Evolutionary conservation across 352 stramenopile genomes (phyloP).

Genomic region (Pythium folliculosum): DNA sequence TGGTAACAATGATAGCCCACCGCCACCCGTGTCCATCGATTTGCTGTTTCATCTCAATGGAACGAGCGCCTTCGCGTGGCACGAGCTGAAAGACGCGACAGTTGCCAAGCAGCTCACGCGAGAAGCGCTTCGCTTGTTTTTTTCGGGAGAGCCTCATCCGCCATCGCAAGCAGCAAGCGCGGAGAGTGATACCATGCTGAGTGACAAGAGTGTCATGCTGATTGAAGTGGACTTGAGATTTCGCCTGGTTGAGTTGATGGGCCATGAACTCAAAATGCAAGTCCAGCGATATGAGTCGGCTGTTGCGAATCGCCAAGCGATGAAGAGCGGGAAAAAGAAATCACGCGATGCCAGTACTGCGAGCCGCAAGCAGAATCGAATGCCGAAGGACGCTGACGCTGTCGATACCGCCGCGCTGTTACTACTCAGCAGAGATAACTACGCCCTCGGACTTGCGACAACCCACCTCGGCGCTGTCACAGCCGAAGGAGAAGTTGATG

Average conservation of each 20-base stretch:
- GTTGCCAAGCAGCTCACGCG: conserved; percentile 22
- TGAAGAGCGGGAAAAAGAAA: conserved; percentile 17
- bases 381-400: conserved; percentile 3
- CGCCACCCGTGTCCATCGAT: conserved; percentile 9
- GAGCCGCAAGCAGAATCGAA: conserved; percentile 5
- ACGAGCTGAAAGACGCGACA: conserved; percentile 36
- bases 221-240: conserved; percentile 58
- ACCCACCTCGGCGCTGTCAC: neutral
- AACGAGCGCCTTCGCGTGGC: conserved; percentile 48
- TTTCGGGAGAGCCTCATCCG: conserved; percentile 13
- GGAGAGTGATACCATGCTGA: conserved; percentile 16
- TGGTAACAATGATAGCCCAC: neutral
- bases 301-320: neutral
- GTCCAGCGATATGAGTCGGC: conserved; percentile 10
- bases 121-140: conserved; percentile 44
- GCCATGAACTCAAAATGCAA: conserved; percentile 37
- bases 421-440: conserved; percentile 18
- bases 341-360: conserved; percentile 3
- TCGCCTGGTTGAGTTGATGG: conserved; percentile 51
- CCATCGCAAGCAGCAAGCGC: neutral
- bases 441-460: conserved; percentile 6
- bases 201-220: conserved; percentile 53
- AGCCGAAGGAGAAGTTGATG: neutral
- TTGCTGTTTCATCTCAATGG: conserved; percentile 50
- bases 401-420: conserved; percentile 7